phyloP scores from a whole-genome alignment of 202 grass and related monocot species.

The Setaria viridis region DNA sequence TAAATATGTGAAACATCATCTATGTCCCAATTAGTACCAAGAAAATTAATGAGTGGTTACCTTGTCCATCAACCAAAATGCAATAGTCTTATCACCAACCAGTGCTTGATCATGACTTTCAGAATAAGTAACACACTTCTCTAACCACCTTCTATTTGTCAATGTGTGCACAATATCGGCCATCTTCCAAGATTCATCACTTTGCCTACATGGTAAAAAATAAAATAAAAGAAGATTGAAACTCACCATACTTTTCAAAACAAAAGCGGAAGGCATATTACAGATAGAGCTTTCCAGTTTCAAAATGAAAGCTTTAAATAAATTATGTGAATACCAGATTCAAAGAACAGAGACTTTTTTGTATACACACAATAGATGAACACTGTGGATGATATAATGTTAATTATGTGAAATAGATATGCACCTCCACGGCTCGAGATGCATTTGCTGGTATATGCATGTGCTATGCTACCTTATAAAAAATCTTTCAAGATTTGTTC shows the following conservation, averaged over 20 bases:
- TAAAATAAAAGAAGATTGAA: slow-evolving; percentile 3
- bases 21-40: slow-evolving; percentile 15
- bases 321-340: background rate
- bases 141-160: slow-evolving; percentile 91
- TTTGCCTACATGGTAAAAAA: slow-evolving; percentile 54
- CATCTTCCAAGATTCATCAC: slow-evolving; percentile 87
- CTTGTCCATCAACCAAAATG: slow-evolving; percentile 99
- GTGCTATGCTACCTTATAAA: background rate
- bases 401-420: background rate
- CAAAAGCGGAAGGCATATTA: slow-evolving; percentile 8
- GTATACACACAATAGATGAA: background rate
- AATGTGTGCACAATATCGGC: slow-evolving; percentile 87
- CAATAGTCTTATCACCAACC: slow-evolving; percentile 97
- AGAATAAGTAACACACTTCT: slow-evolving; percentile 97
- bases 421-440: background rate
- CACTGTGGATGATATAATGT: background rate
- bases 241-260: slow-evolving; percentile 1
- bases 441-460: background rate
- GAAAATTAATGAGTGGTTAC: slow-evolving; percentile 49
- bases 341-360: background rate
- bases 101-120: slow-evolving; percentile 99
- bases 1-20: background rate
- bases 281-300: slow-evolving; percentile 20
- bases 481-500: background rate
- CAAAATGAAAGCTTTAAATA: slow-evolving; percentile 6